Evolutionary conservation across 2,329 filamentous ascomycete species (phyloP).

Genomic region (Penicillium sp.): DNA sequence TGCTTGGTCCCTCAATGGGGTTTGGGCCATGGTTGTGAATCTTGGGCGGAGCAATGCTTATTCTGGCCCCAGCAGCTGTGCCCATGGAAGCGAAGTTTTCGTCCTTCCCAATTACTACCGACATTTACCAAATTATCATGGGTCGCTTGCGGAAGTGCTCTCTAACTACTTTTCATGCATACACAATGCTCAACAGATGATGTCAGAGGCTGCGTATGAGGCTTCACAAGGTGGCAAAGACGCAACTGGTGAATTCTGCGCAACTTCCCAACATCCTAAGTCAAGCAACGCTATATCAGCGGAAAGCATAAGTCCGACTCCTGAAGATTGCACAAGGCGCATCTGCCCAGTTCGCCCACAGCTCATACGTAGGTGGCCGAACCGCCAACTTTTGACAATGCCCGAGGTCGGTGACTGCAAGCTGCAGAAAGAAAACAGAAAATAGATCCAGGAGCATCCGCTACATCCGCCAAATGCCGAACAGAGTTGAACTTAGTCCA

Average conservation of each 20-base stretch:
- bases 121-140: background rate
- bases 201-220: no score
- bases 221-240: no score
- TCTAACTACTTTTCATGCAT: background rate
- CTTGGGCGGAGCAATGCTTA: background rate
- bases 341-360: no score
- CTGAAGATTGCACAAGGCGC: no score
- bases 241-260: no score
- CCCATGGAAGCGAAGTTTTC: background rate
- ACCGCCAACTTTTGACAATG: no score
- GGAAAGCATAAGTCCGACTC: no score
- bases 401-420: background rate
- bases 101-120: background rate
- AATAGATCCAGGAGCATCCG: background rate
- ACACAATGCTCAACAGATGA: no score
- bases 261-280: no score
- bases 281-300: no score
- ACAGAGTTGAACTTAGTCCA: background rate
- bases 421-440: background rate
- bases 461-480: no score
- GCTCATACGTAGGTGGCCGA: no score
- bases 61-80: background rate
- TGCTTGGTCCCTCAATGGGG: constrained; percentile 9
- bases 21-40: background rate
- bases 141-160: background rate